These are phyloP conservation scores for Leccinellum albellum DNA, from an alignment of 768 basidiomycete species.

Conservation along the genomic window DNA sequence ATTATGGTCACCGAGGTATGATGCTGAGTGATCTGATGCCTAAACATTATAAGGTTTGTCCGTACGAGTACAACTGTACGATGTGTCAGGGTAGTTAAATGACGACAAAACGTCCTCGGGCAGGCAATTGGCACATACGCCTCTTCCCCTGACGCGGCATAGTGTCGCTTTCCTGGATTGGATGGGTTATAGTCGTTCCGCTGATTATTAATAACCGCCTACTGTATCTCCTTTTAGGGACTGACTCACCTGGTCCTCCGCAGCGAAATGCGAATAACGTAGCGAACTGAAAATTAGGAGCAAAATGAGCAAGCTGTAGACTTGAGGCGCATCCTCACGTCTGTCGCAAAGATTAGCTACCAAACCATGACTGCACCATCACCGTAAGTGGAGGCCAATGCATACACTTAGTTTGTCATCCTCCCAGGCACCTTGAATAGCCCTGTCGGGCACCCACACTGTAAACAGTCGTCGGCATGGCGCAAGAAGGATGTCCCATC, in stretches of 20 bases:
- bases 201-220: neutral
- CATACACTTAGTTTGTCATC: neutral
- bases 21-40: neutral
- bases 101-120: neutral
- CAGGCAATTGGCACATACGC: neutral
- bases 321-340: neutral
- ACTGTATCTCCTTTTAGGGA: neutral
- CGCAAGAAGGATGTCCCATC: neutral
- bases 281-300: neutral
- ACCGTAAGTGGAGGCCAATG: neutral
- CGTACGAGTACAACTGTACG: too few relatives aligned
- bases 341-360: neutral
- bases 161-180: neutral
- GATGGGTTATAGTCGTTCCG: slow-evolving; percentile 3
- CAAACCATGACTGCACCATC: neutral
- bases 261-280: neutral
- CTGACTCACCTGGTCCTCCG: neutral
- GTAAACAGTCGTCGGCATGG: neutral
- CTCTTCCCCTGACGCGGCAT: neutral
- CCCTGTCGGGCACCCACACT: neutral
- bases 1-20: neutral
- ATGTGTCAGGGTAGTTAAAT: neutral
- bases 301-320: neutral
- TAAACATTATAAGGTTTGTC: neutral
- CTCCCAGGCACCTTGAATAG: neutral